Conservation (phyloP, 2,329 filamentous ascomycete species). For the Rutstroemia sp. region DNA sequence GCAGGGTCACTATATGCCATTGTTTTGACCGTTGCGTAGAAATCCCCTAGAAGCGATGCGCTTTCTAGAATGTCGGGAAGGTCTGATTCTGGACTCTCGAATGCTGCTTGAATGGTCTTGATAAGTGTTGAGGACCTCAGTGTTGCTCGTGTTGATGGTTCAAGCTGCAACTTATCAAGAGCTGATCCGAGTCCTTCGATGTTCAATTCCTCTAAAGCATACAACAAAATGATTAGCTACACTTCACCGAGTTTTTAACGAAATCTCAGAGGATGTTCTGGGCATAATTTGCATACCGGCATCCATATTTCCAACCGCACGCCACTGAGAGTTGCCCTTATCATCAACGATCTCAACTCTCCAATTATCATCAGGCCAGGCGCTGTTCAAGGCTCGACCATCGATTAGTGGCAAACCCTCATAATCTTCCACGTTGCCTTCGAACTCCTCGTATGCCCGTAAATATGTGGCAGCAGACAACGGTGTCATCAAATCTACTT, state of each 20-base stretch:
- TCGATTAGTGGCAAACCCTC: not conserved
- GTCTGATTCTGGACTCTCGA: not conserved
- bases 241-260: too few species aligned
- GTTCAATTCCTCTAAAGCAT: not conserved
- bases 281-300: not conserved
- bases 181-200: not conserved
- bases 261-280: too few species aligned
- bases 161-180: too few species aligned
- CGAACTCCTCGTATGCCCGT: not conserved
- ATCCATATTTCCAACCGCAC: not conserved
- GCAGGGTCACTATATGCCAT: conserved; percentile 4
- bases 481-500: not conserved
- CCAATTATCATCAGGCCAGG: not conserved
- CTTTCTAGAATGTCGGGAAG: conserved; percentile 2
- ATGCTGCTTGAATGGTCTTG: not conserved
- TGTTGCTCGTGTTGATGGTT: not conserved
- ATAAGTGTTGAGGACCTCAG: not conserved
- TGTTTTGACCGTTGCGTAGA: not conserved
- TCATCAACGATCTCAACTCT: not conserved
- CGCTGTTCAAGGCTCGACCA: not conserved
- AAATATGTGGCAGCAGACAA: not conserved
- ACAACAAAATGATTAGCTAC: too few species aligned
- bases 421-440: not conserved
- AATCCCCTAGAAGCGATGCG: conserved; percentile 1
- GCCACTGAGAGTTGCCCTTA: not conserved